Evolutionary conservation across 2,329 filamentous ascomycete genomes (phyloP).

Genomic region (Aspergillus candidus): DNA sequence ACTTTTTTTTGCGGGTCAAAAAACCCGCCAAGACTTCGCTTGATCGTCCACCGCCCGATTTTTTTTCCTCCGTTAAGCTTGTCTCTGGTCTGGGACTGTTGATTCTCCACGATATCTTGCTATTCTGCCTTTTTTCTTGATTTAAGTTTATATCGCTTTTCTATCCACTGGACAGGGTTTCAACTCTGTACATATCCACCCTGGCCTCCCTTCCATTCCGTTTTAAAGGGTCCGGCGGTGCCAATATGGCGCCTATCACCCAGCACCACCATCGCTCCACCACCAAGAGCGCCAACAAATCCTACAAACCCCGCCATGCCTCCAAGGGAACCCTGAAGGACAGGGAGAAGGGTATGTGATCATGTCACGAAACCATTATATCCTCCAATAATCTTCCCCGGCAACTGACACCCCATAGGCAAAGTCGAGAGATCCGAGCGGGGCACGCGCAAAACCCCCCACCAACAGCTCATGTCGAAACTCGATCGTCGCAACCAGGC

Average conservation of each 20-base stretch:
- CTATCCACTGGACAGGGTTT: constrained; percentile 3
- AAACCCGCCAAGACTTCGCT: constrained; percentile 12
- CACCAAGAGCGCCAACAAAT: constrained; percentile 80
- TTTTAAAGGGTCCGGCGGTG: constrained; percentile 65
- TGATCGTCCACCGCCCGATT: constrained; percentile 31
- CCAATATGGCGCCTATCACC: constrained; percentile 67
- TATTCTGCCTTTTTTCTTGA: constrained; percentile 7
- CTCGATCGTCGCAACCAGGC: constrained; percentile 91
- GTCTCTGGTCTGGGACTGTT: constrained; percentile 9
- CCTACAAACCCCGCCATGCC: constrained; percentile 86
- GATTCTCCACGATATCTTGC: constrained; percentile 1
- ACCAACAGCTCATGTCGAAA: constrained; percentile 97
- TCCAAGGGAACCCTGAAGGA: constrained; percentile 85
- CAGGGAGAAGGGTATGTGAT: constrained; percentile 65
- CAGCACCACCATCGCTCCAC: constrained; percentile 82
- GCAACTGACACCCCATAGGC: constrained; percentile 46
- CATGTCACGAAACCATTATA: neutral
- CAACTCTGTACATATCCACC: constrained; percentile 3
- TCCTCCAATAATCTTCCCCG: neutral
- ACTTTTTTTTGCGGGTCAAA: constrained; percentile 13
- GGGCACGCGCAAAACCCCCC: constrained; percentile 74
- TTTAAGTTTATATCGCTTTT: constrained; percentile 9
- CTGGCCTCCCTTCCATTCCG: constrained; percentile 65
- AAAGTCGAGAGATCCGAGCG: constrained; percentile 68
- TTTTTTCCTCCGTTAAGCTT: constrained; percentile 20